Base-by-base conservation (phyloP, 2,329 filamentous ascomycete species). In the Hymenoscyphus fraxineus region DNA sequence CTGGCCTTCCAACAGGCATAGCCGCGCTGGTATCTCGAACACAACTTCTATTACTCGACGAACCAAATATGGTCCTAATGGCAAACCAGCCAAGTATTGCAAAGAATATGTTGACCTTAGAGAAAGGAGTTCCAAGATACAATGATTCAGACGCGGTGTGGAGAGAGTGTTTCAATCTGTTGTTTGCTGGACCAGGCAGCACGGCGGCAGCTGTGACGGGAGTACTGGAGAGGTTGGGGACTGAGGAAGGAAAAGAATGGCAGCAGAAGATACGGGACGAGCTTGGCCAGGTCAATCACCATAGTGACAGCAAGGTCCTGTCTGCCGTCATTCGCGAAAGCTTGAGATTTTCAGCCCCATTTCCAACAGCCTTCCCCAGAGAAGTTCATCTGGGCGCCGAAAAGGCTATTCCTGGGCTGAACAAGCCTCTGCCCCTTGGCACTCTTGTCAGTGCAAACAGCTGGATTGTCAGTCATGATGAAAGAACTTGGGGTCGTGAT, bases 391-490 rank as follows among this genome's bases (percentile, higher is more conserved):
- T 22, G 22, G 47, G 19, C 5, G 47, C 47, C 1, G 47, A 54
- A 54, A 54, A 27, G 39, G 59, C 54, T 7, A 64, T 64, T 41
- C 51, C 63, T 38, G 59, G 59, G 31, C 12, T 64, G 1, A 4
- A 15, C 5, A 32, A 9, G 9, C 51, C 63, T 27, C 40, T 64
- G 2, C 63, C 59, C 4, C 3, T 55, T 40, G 63, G 63, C 13
- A 64, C 63, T n/a, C 35, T 62, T 13, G 56, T 64, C 7, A 27
- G 27, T 41, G 31, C 63, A 3, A 64, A 64, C 38, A 62, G 58
- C 15, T 64, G 35, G 59, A 59, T 64, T 35, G 44, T 64, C 31
- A 55, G 59, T 58, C 59, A 59, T 39, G 59, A 60, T 22, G 58
- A 54, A 31, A 54, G 47, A 6, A 31, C 41, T 15, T 64, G 63